Evolutionary conservation across 2,329 filamentous ascomycete genomes (phyloP).

Genomic region (Herpomyces periplanetae): DNA sequence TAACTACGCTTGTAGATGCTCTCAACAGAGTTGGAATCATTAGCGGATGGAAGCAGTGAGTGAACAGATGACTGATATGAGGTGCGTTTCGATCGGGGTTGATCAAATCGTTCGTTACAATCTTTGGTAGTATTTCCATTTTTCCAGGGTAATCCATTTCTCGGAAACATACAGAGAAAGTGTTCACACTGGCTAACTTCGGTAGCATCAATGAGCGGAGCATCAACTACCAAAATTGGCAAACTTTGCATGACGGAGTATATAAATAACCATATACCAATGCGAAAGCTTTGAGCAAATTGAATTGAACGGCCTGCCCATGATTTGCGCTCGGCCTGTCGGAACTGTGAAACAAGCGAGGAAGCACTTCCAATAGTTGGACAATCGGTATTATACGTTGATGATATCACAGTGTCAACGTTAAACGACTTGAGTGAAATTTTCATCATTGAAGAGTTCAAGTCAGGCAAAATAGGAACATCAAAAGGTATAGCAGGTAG

Average conservation of each 20-base stretch:
- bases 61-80: too few species aligned
- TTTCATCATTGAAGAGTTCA: too few species aligned
- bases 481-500: slow-evolving; percentile 73
- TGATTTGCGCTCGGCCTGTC: slow-evolving; percentile 26
- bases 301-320: slow-evolving; percentile 19
- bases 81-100: too few species aligned
- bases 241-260: slow-evolving; percentile 38
- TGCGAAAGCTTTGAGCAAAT: slow-evolving; percentile 28
- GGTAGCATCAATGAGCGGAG: slow-evolving; percentile 22
- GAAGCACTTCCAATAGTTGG: slow-evolving; percentile 19
- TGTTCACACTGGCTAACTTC: slow-evolving; percentile 43
- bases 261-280: slow-evolving; percentile 43
- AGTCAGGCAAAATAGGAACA: slow-evolving; percentile 30
- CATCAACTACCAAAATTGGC: slow-evolving; percentile 37
- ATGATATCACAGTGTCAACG: too few species aligned
- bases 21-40: too few species aligned
- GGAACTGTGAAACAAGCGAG: slow-evolving; percentile 26
- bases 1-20: too few species aligned
- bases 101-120: too few species aligned
- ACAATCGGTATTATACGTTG: slow-evolving; percentile 47
- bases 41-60: too few species aligned
- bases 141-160: slow-evolving; percentile 31
- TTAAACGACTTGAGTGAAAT: too few species aligned
- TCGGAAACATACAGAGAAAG: slow-evolving; percentile 35
- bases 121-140: slow-evolving; percentile 16